Evolutionary conservation across 129 eudicot species (phyloP), one percentile per base, ranked within the genome.

Genomic region (Flaveria robusta): DNA sequence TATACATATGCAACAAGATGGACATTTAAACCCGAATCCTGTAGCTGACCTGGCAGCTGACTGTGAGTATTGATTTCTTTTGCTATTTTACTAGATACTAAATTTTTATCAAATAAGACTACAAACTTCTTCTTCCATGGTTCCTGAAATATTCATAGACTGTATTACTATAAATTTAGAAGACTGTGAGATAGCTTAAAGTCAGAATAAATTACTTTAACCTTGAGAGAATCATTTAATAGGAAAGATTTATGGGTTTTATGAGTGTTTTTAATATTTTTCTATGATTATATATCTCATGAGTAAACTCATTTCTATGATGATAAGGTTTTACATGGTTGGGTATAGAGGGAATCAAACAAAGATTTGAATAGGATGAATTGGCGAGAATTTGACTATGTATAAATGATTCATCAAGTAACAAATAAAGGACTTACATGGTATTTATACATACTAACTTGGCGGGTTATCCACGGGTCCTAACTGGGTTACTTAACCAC

Each of bases 31-130:
- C 79, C 65, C 84, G 26, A 60, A 68, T 78, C 58, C 84, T n/a
- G 73, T 80, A 31, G 66, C 87, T 47, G 75, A 52, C 82, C 52
- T 75, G 2, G 77, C 84, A 71, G 87, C 85, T 68, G 90, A 93
- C 51, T 88, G 97, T 93, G 79, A 88, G 98, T 80, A 70, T 27
- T 51, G 68, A 56, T 34, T 37, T 74, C 51, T 37, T 75, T 72
- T 47, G 23, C 39, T 49, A 10, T 22, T 59, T 23, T 19, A 9
- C 11, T 64, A 1, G 27, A 18, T 50, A 18, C 9, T 31, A 37
- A 37, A 15, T 67, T 76, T 66, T 27, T 47, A 4, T 42, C 11
- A 24, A 43, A 13, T n/a, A 39, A 18, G 14, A 4, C 60, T 54
- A 54, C 24, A 54, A 54, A 54, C 27, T 54, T 54, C 62, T 52